Percentiles rank a stretch among this genome's conserved stretches.
phyloP scores from a whole-genome alignment of 2,329 filamentous ascomycete species.

The Fusarium torulosum region DNA sequence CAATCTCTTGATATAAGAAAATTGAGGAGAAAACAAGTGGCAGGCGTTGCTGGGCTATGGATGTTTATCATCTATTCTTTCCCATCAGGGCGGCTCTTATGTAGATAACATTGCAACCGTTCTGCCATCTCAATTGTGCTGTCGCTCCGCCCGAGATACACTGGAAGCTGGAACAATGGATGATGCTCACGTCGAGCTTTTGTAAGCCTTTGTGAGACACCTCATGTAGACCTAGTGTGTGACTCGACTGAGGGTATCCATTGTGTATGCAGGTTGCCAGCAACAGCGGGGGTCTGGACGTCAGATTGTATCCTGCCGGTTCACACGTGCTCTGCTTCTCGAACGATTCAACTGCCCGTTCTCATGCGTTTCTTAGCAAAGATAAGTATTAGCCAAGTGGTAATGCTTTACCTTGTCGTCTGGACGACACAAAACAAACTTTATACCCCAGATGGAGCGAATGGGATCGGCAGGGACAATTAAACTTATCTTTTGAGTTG shows the following conservation, averaged over 20 bases:
- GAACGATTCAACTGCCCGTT: not conserved
- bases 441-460: not conserved
- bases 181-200: not conserved
- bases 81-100: slow-evolving; percentile 3
- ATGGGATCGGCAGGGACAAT: slow-evolving; percentile 21
- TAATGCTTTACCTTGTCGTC: not conserved
- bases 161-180: not conserved
- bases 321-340: not conserved
- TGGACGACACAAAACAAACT: not conserved
- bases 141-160: not conserved
- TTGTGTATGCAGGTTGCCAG: not conserved
- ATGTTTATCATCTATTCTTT: not conserved
- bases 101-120: not conserved
- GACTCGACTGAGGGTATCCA: not conserved
- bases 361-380: not conserved
- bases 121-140: not conserved
- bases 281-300: not conserved
- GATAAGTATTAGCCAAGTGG: not conserved
- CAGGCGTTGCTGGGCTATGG: not conserved
- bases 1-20: slow-evolving; percentile 11
- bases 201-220: not conserved
- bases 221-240: not conserved
- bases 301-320: not conserved
- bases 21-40: not conserved
- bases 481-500: slow-evolving; percentile 34